Evolutionary conservation across 2,329 filamentous ascomycete species (phyloP).

Genomic region (Neoascochyta sp.): DNA sequence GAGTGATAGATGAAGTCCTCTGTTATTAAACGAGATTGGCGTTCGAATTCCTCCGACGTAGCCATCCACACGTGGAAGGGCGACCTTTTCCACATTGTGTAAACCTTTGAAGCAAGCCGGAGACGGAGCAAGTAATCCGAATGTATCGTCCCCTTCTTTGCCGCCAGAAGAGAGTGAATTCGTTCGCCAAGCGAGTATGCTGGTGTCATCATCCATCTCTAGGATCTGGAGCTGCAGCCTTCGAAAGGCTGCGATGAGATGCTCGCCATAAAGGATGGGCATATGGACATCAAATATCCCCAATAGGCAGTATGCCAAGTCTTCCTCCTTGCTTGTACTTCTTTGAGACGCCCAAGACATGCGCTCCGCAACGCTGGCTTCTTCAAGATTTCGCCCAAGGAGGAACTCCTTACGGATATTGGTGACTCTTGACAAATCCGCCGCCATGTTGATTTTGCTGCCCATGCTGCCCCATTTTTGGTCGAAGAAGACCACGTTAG

Average conservation of each 20-base stretch:
- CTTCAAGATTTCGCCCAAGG: slow-evolving; percentile 5
- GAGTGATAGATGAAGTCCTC: slow-evolving; percentile 1
- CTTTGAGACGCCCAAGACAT: slow-evolving; percentile 14
- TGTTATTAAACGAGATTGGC: neutral
- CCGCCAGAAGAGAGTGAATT: no score
- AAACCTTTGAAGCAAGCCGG: neutral
- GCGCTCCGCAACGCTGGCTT: slow-evolving; percentile 5
- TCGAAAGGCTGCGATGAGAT: slow-evolving; percentile 1
- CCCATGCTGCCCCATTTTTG: neutral
- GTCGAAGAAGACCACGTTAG: neutral
- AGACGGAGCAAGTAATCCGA: neutral
- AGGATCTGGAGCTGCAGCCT: slow-evolving; percentile 1
- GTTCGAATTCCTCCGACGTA: neutral
- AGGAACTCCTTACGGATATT: slow-evolving; percentile 7
- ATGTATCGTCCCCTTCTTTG: neutral
- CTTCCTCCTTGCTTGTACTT: slow-evolving; percentile 11
- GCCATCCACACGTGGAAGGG: neutral
- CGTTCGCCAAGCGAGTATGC: slow-evolving; percentile 1
- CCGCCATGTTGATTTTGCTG: slow-evolving; percentile 8
- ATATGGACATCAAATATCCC: slow-evolving; percentile 15
- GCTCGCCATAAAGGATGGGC: slow-evolving; percentile 9
- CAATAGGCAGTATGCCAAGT: slow-evolving; percentile 15
- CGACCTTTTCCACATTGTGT: no score
- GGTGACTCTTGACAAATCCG: slow-evolving; percentile 10
- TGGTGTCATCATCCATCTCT: neutral